These are phyloP conservation scores for Crucibulum laeve DNA, from an alignment of 768 basidiomycete genomes.

Conservation along the genomic window DNA sequence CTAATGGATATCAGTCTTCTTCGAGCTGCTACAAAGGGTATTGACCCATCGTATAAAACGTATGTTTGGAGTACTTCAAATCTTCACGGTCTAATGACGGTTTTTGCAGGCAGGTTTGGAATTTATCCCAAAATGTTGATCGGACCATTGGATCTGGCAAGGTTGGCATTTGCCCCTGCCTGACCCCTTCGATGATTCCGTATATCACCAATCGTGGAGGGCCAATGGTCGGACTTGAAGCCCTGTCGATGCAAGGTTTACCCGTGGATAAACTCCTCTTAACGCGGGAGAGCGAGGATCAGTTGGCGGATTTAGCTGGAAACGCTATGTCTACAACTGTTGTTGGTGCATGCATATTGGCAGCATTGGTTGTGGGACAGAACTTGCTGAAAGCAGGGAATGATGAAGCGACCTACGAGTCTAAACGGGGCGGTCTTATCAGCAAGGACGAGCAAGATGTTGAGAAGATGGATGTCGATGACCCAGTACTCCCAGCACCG, in stretches of 20 bases:
- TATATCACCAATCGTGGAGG: conserved; percentile 95
- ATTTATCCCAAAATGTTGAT: conserved; percentile 95
- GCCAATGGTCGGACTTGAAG: conserved; percentile 92
- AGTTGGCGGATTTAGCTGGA: conserved; percentile 90
- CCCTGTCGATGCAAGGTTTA: conserved; percentile 90
- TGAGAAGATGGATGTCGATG: conserved; percentile 49
- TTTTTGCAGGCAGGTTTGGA: conserved; percentile 76
- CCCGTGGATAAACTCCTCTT: conserved; percentile 89
- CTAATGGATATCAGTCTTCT: conserved; percentile 89
- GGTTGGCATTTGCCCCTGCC: conserved; percentile 85
- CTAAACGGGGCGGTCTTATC: conserved; percentile 37
- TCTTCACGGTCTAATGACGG: conserved; percentile 5
- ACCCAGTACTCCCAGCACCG: conserved; percentile 4
- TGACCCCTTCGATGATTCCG: conserved; percentile 96
- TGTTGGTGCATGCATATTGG: conserved; percentile 85
- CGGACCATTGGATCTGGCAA: conserved; percentile 78
- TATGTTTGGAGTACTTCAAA: conserved; percentile 31
- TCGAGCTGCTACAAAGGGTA: conserved; percentile 72
- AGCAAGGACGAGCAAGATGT: conserved; percentile 22
- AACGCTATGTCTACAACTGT: conserved; percentile 99
- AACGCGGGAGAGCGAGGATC: conserved; percentile 90
- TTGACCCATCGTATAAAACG: conserved; percentile 90
- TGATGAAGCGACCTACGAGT: conserved; percentile 66
- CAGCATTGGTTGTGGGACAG: conserved; percentile 67
- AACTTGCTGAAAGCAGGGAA: conserved; percentile 64